Conservation (phyloP, 1,284 basidiomycete genomes). For the Cryptococcus wingfieldii region DNA sequence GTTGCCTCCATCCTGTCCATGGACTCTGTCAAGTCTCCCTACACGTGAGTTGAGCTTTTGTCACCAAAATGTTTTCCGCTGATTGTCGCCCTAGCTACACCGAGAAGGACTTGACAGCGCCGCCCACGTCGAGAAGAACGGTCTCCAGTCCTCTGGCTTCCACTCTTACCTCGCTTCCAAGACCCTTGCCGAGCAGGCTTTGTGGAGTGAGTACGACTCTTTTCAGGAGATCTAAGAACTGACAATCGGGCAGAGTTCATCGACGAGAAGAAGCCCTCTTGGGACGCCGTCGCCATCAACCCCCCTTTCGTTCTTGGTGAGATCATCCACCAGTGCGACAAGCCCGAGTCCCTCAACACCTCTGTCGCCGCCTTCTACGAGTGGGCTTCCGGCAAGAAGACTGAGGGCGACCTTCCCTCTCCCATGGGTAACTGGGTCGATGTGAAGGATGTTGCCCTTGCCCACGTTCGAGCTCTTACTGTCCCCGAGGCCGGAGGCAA, state of each 20-base stretch:
- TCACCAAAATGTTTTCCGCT: background rate
- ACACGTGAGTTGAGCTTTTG: too few species aligned
- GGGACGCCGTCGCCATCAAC: conserved; percentile 58
- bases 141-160: conserved; percentile 56
- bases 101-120: conserved; percentile 55
- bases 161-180: conserved; percentile 50
- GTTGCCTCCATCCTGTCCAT: conserved; percentile 53
- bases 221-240: conserved; percentile 8
- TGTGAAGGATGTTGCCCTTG: conserved; percentile 57
- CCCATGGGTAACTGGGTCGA: conserved; percentile 55
- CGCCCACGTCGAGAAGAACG: conserved; percentile 56
- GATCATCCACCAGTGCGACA: conserved; percentile 55
- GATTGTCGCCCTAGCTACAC: conserved; percentile 23
- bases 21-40: conserved; percentile 13
- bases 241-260: conserved; percentile 50
- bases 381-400: conserved; percentile 48
- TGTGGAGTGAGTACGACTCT: conserved; percentile 40
- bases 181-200: conserved; percentile 61
- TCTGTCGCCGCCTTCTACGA: conserved; percentile 50
- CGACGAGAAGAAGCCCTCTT: conserved; percentile 55
- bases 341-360: conserved; percentile 56
- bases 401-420: conserved; percentile 38
- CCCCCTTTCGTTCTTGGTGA: conserved; percentile 55
- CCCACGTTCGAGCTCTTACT: conserved; percentile 57
- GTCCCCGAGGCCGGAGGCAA: conserved; percentile 58